These are phyloP conservation scores for Ophiosphaerella herpotricha DNA, from an alignment of 2,329 filamentous ascomycete species.

Conservation along the genomic window DNA sequence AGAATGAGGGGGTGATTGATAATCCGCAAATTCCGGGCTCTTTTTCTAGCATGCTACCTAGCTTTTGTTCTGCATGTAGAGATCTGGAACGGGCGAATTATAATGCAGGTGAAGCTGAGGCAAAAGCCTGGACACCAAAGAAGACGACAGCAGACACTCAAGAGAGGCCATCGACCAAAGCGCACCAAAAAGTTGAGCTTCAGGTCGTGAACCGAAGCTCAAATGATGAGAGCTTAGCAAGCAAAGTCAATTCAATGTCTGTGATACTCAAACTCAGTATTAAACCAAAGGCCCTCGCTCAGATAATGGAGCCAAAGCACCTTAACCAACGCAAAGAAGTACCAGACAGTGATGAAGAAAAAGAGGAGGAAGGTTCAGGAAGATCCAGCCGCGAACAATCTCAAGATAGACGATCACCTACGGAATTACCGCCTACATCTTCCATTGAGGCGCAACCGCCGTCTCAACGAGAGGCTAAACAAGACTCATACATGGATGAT, in stretches of 20 bases:
- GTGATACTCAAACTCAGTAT: background rate
- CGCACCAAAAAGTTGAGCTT: no score
- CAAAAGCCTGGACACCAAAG: no score
- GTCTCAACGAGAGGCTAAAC: no score
- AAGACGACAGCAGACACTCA: no score
- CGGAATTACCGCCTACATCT: no score
- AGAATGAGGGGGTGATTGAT: constrained; percentile 10
- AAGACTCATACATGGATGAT: no score
- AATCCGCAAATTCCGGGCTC: background rate
- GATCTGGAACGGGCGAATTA: background rate
- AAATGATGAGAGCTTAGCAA: background rate
- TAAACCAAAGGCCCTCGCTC: background rate
- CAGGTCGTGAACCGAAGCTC: background rate
- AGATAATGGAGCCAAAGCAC: background rate
- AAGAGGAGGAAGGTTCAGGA: background rate
- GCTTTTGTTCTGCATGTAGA: constrained; percentile 2
- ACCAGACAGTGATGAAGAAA: background rate
- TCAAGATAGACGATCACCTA: no score
- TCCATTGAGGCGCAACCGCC: no score
- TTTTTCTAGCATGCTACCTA: constrained; percentile 1
- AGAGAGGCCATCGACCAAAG: no score
- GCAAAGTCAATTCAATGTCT: background rate
- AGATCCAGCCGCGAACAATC: no score
- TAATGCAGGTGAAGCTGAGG: no score
- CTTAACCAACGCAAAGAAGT: background rate